Conservation (phyloP, 345 rosid species). For the Anacardium occidentale region DNA sequence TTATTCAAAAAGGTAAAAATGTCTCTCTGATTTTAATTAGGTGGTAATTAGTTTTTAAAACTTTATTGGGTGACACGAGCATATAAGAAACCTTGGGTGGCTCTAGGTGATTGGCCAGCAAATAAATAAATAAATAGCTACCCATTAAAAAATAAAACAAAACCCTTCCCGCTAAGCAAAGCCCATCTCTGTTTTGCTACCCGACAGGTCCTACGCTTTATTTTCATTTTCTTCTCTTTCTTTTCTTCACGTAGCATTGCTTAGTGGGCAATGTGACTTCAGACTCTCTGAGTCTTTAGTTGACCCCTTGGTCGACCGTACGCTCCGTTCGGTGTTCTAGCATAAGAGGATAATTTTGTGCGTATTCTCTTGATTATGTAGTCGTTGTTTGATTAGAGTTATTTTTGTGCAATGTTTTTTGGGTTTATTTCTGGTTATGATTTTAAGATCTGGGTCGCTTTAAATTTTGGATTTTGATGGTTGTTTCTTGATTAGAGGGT, state of each 20-base stretch:
- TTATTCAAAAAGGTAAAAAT: no score
- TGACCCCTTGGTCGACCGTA: not conserved
- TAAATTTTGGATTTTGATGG: not conserved
- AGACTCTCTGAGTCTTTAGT: not conserved
- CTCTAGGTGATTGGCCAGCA: no score
- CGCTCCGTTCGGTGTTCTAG: not conserved
- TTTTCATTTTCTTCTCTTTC: no score
- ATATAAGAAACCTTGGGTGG: no score
- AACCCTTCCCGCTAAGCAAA: conserved; percentile 17
- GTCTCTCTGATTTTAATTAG: no score
- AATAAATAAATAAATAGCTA: no score
- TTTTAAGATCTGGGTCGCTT: not conserved
- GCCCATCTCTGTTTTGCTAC: not conserved
- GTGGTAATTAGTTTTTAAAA: no score
- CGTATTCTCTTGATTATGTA: not conserved
- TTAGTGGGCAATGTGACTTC: not conserved
- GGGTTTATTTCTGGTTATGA: not conserved
- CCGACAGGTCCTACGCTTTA: no score
- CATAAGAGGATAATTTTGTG: not conserved
- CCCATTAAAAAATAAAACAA: not conserved
- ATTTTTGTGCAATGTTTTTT: not conserved
- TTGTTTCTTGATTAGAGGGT: not conserved
- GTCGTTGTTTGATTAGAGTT: not conserved
- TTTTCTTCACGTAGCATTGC: not conserved
- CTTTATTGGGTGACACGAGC: no score